Evolutionary conservation across 257 asterid species (phyloP), one percentile per base, ranked within the genome.

Genomic region (Solanum bukasovii): DNA sequence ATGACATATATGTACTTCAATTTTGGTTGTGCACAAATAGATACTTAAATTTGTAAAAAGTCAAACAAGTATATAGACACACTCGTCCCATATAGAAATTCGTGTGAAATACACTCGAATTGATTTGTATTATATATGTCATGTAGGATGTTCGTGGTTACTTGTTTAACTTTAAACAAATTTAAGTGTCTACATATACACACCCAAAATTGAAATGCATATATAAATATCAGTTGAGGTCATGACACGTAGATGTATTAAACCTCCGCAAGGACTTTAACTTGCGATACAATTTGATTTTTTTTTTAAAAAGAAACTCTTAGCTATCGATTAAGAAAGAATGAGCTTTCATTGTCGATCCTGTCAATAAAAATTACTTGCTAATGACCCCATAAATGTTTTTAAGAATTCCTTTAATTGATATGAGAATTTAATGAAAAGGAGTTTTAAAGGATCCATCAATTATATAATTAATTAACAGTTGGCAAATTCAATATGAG

Each of bases 111-210:
- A 18, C 0, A 20, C 2, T 56, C 25, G 25, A 52, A 56, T 56
- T 56, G 12, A 56, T 56, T 56, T 7, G 25, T 20, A 56, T 56
- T 56, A 56, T 18, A 38, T 38, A 38, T 38, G 2, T 1, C 5
- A 21, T 56, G 0, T 56, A 56, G 2, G 4, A 23, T 63, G 14
- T n/a, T 0, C 1, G 4, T 23, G 70, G 1, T 1, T 23, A 8
- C 3, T 1, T 23, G 1, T 23, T 63, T 1, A 63, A 10, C 13
- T 9, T 63, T 23, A 4, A 23, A 9, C 1, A 63, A 63, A n/a
- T 63, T 9, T 23, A 63, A n/a, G 0, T 23, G 7, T 63, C 7
- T 63, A 1, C 0, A 4, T 63, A 4, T 23, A 0, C 1, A 23
- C 3, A 9, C 0, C 3, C 13, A 63, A 23, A 63, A 59, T 59